Evolutionary conservation across 805 yeast species (phyloP).

Genomic region (Blastobotrys americana): DNA sequence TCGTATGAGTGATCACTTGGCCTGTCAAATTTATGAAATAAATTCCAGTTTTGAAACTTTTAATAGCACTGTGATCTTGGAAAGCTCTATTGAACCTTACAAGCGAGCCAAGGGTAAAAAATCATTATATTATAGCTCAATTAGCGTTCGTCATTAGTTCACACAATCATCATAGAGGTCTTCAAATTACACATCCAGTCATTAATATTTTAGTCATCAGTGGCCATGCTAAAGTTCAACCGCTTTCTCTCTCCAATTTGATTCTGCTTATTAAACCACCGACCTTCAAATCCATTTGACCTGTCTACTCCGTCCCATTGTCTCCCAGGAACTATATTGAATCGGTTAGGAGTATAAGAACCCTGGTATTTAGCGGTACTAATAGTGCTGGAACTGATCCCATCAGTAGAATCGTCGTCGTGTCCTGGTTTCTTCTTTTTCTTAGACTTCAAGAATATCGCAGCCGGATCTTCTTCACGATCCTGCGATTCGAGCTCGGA

Average conservation of each 20-base stretch:
- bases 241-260: constrained; percentile 18
- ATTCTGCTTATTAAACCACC: constrained; percentile 39
- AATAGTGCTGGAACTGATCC: not conserved
- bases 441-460: constrained; percentile 31
- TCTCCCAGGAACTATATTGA: constrained; percentile 67
- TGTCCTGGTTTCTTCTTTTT: not conserved
- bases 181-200: too few relatives aligned
- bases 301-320: constrained; percentile 93
- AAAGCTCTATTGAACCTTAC: too few relatives aligned
- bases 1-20: not conserved
- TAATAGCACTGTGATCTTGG: too few relatives aligned
- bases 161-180: too few relatives aligned
- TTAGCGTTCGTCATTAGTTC: too few relatives aligned
- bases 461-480: constrained; percentile 60
- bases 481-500: constrained; percentile 29
- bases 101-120: too few relatives aligned
- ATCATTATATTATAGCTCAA: too few relatives aligned
- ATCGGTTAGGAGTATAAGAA: constrained; percentile 59
- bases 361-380: constrained; percentile 38
- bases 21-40: not conserved
- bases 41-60: too few relatives aligned
- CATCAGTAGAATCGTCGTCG: too few relatives aligned
- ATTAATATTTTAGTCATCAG: constrained; percentile 11
- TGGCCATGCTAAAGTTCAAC: constrained; percentile 12
- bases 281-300: constrained; percentile 76